A percentile compares a stretch with the other conserved stretches of the same genome.
phyloP scores from a whole-genome alignment of 139 green algal species.

The Nannochloris sp. region DNA sequence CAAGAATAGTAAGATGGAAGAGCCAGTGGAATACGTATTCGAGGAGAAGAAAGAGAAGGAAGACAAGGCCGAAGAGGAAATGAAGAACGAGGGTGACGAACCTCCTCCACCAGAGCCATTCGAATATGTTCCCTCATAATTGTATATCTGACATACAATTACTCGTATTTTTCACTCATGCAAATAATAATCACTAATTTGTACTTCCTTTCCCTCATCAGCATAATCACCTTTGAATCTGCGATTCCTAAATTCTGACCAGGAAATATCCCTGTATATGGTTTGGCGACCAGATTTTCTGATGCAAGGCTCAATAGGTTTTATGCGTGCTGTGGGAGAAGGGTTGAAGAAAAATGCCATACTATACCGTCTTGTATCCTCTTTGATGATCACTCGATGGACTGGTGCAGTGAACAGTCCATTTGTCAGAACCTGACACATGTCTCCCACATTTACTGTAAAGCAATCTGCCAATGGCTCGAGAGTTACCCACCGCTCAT shows the following conservation, averaged over 20 bases:
- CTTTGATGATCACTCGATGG: neutral
- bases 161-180: neutral
- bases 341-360: slow-evolving; percentile 5
- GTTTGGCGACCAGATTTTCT: neutral
- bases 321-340: neutral
- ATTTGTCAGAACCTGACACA: slow-evolving; percentile 2
- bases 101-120: slow-evolving; percentile 71
- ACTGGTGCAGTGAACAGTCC: neutral
- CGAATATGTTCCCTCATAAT: slow-evolving; percentile 46
- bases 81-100: slow-evolving; percentile 33
- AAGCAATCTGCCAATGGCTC: neutral
- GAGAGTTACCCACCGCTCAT: neutral
- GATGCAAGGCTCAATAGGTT: neutral
- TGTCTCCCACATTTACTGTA: slow-evolving; percentile 2
- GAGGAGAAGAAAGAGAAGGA: slow-evolving; percentile 15
- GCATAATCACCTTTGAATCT: neutral
- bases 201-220: slow-evolving; percentile 1
- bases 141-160: neutral
- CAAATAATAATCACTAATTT: slow-evolving; percentile 4
- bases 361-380: neutral
- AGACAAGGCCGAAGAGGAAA: slow-evolving; percentile 9
- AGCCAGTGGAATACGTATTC: slow-evolving; percentile 24
- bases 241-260: neutral
- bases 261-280: neutral
- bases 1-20: slow-evolving; percentile 40